phyloP scores from a whole-genome alignment of 75 land plant species.

The Pinus albicaulis region DNA sequence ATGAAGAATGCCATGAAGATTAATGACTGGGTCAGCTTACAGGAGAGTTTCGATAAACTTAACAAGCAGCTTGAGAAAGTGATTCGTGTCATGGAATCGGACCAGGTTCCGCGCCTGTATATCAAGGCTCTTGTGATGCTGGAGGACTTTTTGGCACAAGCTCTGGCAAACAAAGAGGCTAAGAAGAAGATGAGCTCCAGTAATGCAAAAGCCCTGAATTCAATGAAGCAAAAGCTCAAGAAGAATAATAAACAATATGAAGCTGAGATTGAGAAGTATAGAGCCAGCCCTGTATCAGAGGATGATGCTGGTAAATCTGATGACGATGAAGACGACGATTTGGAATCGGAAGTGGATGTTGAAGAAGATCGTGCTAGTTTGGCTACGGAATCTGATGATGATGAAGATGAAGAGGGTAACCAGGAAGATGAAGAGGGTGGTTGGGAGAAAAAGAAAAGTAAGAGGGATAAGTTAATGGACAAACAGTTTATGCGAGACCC shows the following conservation, averaged over 20 bases:
- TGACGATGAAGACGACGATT: slow-evolving; percentile 33
- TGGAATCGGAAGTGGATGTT: slow-evolving; percentile 31
- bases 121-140: slow-evolving; percentile 86
- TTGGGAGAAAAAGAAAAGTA: slow-evolving; percentile 52
- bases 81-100: slow-evolving; percentile 73
- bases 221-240: slow-evolving; percentile 92
- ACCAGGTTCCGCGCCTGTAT: slow-evolving; percentile 60
- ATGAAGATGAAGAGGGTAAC: slow-evolving; percentile 36
- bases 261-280: slow-evolving; percentile 59
- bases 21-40: slow-evolving; percentile 91
- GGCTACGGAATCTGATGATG: slow-evolving; percentile 32
- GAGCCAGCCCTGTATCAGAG: slow-evolving; percentile 67
- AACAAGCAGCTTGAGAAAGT: slow-evolving; percentile 96
- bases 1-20: slow-evolving; percentile 89
- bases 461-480: slow-evolving; percentile 56
- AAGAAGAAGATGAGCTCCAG: slow-evolving; percentile 92
- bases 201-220: slow-evolving; percentile 85
- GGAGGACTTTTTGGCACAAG: slow-evolving; percentile 71
- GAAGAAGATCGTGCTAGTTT: slow-evolving; percentile 29
- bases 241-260: slow-evolving; percentile 89
- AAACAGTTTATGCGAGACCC: slow-evolving; percentile 76
- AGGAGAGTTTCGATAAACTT: slow-evolving; percentile 86
- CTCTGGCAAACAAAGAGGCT: slow-evolving; percentile 79
- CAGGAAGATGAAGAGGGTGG: slow-evolving; percentile 37
- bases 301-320: slow-evolving; percentile 45